A percentile compares a stretch with the other conserved stretches of the same genome.
Conservation (phyloP, 1,139 yeast species). For the Taphrina flavorubra region DNA sequence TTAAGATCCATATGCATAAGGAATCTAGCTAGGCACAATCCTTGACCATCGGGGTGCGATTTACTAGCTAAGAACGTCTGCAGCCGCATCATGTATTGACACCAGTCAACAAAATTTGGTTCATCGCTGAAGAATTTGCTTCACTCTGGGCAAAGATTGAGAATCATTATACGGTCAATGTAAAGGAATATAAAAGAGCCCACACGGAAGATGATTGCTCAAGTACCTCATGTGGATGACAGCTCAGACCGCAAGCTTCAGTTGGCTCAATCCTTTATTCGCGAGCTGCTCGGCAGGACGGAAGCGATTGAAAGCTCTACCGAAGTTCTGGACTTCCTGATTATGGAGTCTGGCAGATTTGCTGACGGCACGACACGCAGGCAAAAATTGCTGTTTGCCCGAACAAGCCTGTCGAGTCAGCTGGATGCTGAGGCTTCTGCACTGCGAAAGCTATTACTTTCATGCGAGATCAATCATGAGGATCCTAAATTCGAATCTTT, state of each 20-base stretch:
- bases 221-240: background rate
- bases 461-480: slow-evolving; percentile 4
- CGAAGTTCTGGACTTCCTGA: slow-evolving; percentile 4
- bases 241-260: background rate
- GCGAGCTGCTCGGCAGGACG: slow-evolving; percentile 10
- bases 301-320: background rate
- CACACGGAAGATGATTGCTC: too few relatives aligned
- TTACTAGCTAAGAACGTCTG: too few relatives aligned
- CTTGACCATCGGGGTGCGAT: too few relatives aligned
- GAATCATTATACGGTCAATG: too few relatives aligned
- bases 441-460: background rate
- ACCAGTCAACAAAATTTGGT: too few relatives aligned
- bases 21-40: too few relatives aligned
- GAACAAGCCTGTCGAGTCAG: background rate
- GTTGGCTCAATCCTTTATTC: slow-evolving; percentile 4
- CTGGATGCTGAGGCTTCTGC: background rate
- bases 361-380: background rate
- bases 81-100: too few relatives aligned
- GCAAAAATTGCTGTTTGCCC: background rate
- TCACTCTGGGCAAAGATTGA: too few relatives aligned
- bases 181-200: too few relatives aligned
- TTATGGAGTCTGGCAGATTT: slow-evolving; percentile 7
- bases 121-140: too few relatives aligned
- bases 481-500: background rate
- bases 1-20: too few relatives aligned